A percentile compares a stretch with the other conserved stretches of the same genome.
Evolutionary conservation across 2,329 filamentous ascomycete species (phyloP).

Genomic region (Colletotrichum sp.): DNA sequence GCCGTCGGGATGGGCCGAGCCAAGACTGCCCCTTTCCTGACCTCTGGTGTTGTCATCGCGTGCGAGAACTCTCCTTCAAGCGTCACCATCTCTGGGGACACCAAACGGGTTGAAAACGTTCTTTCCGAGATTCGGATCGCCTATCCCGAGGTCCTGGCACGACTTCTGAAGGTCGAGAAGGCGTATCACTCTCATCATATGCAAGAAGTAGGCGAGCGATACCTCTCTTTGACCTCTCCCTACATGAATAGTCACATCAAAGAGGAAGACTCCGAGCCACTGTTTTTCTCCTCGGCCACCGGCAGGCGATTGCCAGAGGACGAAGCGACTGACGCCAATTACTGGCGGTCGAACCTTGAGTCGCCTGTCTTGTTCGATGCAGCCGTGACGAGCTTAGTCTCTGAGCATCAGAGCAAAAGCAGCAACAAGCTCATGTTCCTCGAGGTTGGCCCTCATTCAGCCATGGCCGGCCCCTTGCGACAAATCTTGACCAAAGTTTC

Average conservation of each 20-base stretch:
- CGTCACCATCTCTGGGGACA: background rate
- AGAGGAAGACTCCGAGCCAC: background rate
- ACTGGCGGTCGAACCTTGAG: background rate
- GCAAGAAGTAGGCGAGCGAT: conserved; percentile 6
- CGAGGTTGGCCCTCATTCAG: background rate
- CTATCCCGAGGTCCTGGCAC: background rate
- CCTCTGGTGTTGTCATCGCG: background rate
- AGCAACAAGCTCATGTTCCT: background rate
- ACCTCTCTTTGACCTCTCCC: background rate
- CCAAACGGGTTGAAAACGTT: background rate
- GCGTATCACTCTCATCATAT: conserved; percentile 11
- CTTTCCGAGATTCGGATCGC: conserved; percentile 17
- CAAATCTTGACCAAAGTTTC: background rate
- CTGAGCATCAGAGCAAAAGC: background rate
- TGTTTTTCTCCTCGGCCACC: conserved; percentile 28
- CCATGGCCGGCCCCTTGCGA: background rate
- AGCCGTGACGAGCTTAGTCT: background rate
- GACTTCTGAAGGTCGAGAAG: background rate
- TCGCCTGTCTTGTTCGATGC: background rate
- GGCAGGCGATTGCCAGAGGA: conserved; percentile 23
- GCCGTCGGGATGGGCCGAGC: background rate
- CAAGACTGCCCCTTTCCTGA: background rate
- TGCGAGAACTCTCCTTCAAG: background rate
- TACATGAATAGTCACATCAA: background rate
- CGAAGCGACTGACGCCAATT: background rate